Evolutionary conservation across 495 filamentous ascomycete genomes (phyloP), one percentile per base, ranked within the genome.

Genomic region (Thozetella sp.): DNA sequence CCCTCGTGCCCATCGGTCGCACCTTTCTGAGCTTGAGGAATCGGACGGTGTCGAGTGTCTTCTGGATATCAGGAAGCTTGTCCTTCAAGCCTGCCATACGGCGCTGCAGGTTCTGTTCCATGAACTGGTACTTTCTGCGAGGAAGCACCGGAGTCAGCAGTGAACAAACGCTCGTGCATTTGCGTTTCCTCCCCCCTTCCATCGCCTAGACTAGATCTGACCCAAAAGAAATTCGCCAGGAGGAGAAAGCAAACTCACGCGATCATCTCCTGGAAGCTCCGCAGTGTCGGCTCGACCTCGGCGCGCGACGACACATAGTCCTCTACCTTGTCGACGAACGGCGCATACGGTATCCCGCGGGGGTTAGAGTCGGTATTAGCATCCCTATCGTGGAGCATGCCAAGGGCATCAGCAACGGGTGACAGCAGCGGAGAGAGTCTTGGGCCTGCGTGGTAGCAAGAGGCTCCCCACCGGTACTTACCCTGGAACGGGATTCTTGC

Each of bases 201-300:
- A n/a, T n/a, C n/a, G n/a, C n/a, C n/a, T n/a, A n/a, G n/a, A n/a
- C n/a, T n/a, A n/a, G n/a, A n/a, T n/a, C n/a, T n/a, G n/a, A n/a
- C n/a, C n/a, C n/a, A n/a, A n/a, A n/a, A n/a, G n/a, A n/a, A n/a
- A n/a, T n/a, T n/a, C n/a, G n/a, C 6, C 43, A 20, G 43, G 4
- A 10, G n/a, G 4, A 19, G 9, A 48, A 19, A 48, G n/a, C 43
- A n/a, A 40, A 72, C 84, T 65, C 76, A 90, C 88, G 94, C 93
- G 65, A 99, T 98, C 96, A 99, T 97, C 81, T 99, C 95, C 74
- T 98, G 95, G 74, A 99, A 98, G 67, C 84, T 93, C 70, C 90
- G 88, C 66, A 99, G 81, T 24, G 93, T 97, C 22, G 84, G 77
- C 72, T 98, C 95, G 62, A 98, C 95, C 58, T 98, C 92, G 3